Conservation (phyloP, 2,329 filamentous ascomycete species). For the Zelopaecilomyces penicillatus region DNA sequence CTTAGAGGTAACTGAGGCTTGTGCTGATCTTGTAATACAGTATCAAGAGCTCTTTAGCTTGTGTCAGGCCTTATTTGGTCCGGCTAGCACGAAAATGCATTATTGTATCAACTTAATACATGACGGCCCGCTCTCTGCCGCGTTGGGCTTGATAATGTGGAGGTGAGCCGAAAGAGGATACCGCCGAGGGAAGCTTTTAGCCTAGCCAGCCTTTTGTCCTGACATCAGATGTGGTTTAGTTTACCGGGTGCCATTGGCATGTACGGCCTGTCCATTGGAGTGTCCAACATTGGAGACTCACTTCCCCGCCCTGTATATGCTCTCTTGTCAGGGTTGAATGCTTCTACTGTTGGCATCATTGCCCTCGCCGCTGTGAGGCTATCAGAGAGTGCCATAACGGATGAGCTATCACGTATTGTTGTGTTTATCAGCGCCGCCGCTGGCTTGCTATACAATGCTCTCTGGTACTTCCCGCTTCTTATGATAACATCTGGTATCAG, state of each 20-base stretch:
- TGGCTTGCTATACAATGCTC: conserved; percentile 59
- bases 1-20: too few relatives aligned
- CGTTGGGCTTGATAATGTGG: conserved; percentile 57
- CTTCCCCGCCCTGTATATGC: conserved; percentile 59
- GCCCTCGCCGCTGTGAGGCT: conserved; percentile 61
- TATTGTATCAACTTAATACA: conserved; percentile 61
- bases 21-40: conserved; percentile 23
- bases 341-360: conserved; percentile 64
- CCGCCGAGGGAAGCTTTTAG: too few relatives aligned
- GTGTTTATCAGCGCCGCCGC: conserved; percentile 56
- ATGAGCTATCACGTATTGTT: conserved; percentile 52
- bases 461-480: conserved; percentile 68
- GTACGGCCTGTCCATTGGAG: conserved; percentile 58
- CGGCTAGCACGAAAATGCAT: conserved; percentile 61
- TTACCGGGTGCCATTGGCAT: conserved; percentile 63
- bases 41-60: conserved; percentile 67
- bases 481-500: conserved; percentile 47
- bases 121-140: conserved; percentile 47
- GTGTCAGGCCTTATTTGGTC: conserved; percentile 59
- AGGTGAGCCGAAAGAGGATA: conserved; percentile 29
- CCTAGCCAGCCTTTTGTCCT: conserved; percentile 14
- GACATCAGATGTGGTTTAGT: conserved; percentile 22
- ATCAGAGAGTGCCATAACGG: conserved; percentile 58
- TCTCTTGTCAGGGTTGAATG: conserved; percentile 62
- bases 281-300: conserved; percentile 48